Conservation (phyloP, 2,329 filamentous ascomycete species). For the Epicoccum nigrum region DNA sequence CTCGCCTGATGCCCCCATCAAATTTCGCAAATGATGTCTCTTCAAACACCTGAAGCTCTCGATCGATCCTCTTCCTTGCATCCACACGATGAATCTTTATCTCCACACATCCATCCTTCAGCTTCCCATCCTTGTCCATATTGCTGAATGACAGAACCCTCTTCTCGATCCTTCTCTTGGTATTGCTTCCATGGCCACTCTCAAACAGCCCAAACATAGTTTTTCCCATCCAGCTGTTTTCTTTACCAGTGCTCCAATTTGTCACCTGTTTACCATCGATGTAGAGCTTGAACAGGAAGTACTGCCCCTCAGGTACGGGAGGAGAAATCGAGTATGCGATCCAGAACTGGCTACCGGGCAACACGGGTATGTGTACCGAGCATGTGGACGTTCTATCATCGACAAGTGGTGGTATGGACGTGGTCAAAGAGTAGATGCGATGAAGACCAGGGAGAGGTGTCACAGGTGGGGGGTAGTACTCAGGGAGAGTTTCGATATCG, state of each 20-base stretch:
- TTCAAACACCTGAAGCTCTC: slow-evolving; percentile 34
- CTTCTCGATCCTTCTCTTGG: slow-evolving; percentile 48
- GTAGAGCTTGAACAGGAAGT: slow-evolving; percentile 56
- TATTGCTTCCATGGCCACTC: slow-evolving; percentile 36
- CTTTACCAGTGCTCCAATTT: slow-evolving; percentile 53
- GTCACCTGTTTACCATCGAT: slow-evolving; percentile 48
- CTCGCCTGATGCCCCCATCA: slow-evolving; percentile 40
- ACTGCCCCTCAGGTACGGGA: slow-evolving; percentile 38
- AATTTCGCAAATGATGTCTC: slow-evolving; percentile 12
- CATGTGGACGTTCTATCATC: slow-evolving; percentile 38
- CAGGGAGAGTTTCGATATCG: slow-evolving; percentile 48
- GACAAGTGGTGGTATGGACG: slow-evolving; percentile 20
- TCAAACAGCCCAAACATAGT: slow-evolving; percentile 54
- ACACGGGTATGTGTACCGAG: slow-evolving; percentile 44
- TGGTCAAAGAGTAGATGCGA: not conserved
- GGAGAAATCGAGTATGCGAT: slow-evolving; percentile 47
- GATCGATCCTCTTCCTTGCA: slow-evolving; percentile 47
- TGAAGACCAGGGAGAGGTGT: slow-evolving; percentile 16
- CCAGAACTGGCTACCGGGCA: slow-evolving; percentile 52
- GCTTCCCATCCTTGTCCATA: slow-evolving; percentile 15
- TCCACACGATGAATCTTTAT: slow-evolving; percentile 51
- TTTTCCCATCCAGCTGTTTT: slow-evolving; percentile 52
- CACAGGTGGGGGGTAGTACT: slow-evolving; percentile 38
- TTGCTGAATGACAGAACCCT: slow-evolving; percentile 49
- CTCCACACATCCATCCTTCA: slow-evolving; percentile 46